These are phyloP conservation scores for Diaporthe vexans DNA, from an alignment of 2,329 filamentous ascomycete species.

Conservation along the genomic window DNA sequence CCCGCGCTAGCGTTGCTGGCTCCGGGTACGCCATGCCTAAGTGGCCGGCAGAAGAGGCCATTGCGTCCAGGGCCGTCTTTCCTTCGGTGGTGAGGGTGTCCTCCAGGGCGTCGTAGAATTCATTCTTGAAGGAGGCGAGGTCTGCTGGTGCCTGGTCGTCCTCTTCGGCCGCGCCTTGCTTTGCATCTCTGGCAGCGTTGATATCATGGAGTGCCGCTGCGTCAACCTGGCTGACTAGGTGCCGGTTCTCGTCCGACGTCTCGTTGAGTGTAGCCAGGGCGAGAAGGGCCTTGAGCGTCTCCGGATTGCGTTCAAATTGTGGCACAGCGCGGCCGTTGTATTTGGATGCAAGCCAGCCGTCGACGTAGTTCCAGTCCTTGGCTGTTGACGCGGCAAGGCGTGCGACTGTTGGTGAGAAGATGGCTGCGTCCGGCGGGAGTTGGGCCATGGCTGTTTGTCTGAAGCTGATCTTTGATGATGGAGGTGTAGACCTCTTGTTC, in stretches of 20 bases:
- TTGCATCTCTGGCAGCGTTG: conserved; percentile 48
- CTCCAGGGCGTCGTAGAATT: conserved; percentile 68
- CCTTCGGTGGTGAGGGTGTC: conserved; percentile 69
- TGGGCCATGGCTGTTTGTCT: conserved; percentile 52
- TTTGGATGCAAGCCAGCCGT: conserved; percentile 83
- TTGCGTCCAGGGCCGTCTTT: conserved; percentile 66
- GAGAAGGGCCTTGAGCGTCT: conserved; percentile 83
- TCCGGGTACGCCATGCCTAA: conserved; percentile 64
- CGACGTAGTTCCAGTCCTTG: conserved; percentile 92
- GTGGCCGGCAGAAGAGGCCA: conserved; percentile 66
- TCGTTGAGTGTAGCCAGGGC: conserved; percentile 84
- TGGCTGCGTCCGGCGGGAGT: conserved; percentile 60
- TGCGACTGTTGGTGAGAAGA: conserved; percentile 77
- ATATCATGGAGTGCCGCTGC: conserved; percentile 70
- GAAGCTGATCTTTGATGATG: not conserved
- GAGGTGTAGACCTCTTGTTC: no score
- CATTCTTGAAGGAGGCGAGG: conserved; percentile 50
- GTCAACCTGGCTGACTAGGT: conserved; percentile 71
- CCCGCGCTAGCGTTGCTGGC: conserved; percentile 63
- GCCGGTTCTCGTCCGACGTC: conserved; percentile 78
- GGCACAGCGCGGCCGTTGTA: conserved; percentile 76
- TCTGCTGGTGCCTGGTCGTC: conserved; percentile 6
- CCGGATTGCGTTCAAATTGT: conserved; percentile 86
- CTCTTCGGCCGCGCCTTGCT: conserved; percentile 47
- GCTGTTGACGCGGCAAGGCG: conserved; percentile 85